These are phyloP conservation scores for Naganishia vishniacii DNA, from an alignment of 768 basidiomycete species.

Conservation along the genomic window DNA sequence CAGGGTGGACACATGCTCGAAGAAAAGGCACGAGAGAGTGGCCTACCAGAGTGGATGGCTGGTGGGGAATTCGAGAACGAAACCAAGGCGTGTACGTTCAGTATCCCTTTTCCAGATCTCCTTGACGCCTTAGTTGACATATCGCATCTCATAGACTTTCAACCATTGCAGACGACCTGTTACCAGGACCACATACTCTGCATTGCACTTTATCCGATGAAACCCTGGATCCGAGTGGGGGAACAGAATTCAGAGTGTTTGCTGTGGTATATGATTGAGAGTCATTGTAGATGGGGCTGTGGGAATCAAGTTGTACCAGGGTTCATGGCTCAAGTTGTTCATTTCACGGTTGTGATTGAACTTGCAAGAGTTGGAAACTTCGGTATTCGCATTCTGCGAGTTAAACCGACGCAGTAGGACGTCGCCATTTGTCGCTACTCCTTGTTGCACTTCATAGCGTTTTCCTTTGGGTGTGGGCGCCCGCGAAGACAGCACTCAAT, in stretches of 20 bases:
- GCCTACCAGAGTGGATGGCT: conserved; percentile 32
- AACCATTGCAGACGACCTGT: conserved; percentile 28
- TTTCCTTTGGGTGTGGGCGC: too few relatives aligned
- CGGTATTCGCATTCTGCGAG: too few relatives aligned
- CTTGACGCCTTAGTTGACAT: neutral
- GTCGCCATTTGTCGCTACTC: too few relatives aligned
- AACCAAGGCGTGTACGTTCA: conserved; percentile 47
- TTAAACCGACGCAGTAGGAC: too few relatives aligned
- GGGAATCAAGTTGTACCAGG: too few relatives aligned
- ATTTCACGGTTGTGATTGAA: too few relatives aligned
- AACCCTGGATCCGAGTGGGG: conserved; percentile 39
- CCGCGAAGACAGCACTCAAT: too few relatives aligned
- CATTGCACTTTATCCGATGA: conserved; percentile 38
- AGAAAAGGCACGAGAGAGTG: conserved; percentile 7
- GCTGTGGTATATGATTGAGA: conserved; percentile 32
- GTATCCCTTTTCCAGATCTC: neutral
- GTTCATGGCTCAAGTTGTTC: too few relatives aligned
- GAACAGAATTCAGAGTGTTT: conserved; percentile 41
- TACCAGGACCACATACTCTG: conserved; percentile 34
- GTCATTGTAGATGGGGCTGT: neutral
- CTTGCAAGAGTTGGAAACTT: too few relatives aligned
- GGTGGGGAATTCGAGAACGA: conserved; percentile 39
- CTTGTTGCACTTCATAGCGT: too few relatives aligned
- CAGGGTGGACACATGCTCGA: too few relatives aligned
- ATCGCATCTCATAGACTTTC: neutral